Evolutionary conservation across 2,329 filamentous ascomycete genomes (phyloP).

Genomic region (Aureobasidium sp.): DNA sequence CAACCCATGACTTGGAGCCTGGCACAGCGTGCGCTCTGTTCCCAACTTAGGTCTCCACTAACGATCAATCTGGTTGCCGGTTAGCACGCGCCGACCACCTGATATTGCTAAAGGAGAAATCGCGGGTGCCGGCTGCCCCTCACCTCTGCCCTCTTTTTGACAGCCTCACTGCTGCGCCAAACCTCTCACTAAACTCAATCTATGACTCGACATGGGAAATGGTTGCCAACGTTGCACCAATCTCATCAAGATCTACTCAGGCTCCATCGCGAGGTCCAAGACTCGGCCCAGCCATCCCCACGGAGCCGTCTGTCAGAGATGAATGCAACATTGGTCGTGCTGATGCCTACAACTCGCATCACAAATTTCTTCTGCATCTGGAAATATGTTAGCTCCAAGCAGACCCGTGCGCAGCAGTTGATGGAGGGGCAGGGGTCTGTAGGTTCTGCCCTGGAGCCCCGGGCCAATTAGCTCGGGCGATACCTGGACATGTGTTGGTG

Average conservation of each 20-base stretch:
- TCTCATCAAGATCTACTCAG: slow-evolving; percentile 10
- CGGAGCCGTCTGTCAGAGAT: not conserved
- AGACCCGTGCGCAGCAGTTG: slow-evolving; percentile 8
- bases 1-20: not conserved
- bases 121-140: slow-evolving; percentile 15
- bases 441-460: slow-evolving; percentile 11
- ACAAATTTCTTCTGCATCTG: slow-evolving; percentile 5
- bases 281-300: not conserved
- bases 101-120: slow-evolving; percentile 11
- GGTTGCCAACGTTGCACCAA: slow-evolving; percentile 4
- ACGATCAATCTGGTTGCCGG: slow-evolving; percentile 7
- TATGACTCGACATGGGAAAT: slow-evolving; percentile 6
- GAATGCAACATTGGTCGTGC: not conserved
- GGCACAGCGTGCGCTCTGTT: slow-evolving; percentile 9
- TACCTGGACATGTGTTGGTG: slow-evolving; percentile 11
- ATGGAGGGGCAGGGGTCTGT: slow-evolving; percentile 16
- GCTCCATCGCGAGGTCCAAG: not conserved
- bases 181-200: slow-evolving; percentile 13
- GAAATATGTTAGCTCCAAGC: slow-evolving; percentile 12
- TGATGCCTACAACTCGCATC: not conserved
- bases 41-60: slow-evolving; percentile 11
- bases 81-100: slow-evolving; percentile 11
- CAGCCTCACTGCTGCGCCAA: slow-evolving; percentile 14
- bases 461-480: slow-evolving; percentile 13
- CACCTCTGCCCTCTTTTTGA: slow-evolving; percentile 15